These are phyloP conservation scores for Neurospora hispaniola DNA, from an alignment of 495 filamentous ascomycete genomes.

Conservation along the genomic window DNA sequence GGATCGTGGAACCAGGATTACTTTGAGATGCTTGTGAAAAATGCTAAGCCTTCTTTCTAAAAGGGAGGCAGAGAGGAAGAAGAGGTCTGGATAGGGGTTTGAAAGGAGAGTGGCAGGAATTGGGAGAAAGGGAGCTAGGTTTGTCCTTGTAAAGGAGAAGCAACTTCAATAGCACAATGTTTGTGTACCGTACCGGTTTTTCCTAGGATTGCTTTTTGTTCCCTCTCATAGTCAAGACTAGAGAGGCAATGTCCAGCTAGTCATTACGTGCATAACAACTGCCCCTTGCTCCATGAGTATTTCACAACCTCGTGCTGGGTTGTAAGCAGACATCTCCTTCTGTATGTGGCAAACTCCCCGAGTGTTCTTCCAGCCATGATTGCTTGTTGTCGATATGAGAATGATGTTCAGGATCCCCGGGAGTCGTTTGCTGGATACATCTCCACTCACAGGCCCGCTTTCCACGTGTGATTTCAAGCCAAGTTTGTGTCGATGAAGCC, in stretches of 20 bases:
- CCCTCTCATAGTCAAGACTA: background rate
- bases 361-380: background rate
- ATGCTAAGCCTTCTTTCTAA: slow-evolving; percentile 52
- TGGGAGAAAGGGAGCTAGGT: background rate
- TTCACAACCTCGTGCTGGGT: background rate
- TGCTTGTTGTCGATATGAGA: background rate
- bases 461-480: background rate
- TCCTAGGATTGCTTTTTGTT: background rate
- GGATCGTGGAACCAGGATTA: slow-evolving; percentile 71
- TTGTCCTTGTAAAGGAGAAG: background rate
- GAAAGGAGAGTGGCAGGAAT: background rate
- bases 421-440: background rate
- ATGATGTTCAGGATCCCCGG: background rate
- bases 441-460: background rate
- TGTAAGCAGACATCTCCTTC: background rate
- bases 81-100: background rate
- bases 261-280: background rate
- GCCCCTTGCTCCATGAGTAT: background rate
- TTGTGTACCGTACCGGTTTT: background rate
- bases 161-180: background rate
- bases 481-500: background rate
- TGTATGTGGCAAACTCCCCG: background rate
- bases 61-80: background rate
- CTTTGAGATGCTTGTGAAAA: slow-evolving; percentile 59
- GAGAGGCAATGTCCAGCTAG: background rate